phyloP scores from a whole-genome alignment of 192 early-diverging fungal genomes.

The Coemansia sp. region DNA sequence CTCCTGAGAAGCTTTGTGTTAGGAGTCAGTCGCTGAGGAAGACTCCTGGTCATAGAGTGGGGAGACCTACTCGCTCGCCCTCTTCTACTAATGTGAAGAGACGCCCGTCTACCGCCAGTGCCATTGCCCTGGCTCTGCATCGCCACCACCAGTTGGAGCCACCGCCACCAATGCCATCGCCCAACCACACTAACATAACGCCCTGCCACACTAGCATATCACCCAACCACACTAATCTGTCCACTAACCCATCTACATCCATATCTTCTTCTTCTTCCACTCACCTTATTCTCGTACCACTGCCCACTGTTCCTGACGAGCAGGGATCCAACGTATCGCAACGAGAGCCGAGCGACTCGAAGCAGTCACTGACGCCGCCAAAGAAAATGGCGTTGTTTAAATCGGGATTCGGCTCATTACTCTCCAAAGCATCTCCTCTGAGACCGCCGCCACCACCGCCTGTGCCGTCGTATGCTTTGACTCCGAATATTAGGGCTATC shows the following conservation, averaged over 20 bases:
- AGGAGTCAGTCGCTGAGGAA: not conserved
- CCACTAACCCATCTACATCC: too few species aligned
- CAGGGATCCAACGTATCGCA: too few species aligned
- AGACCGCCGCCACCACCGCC: not conserved
- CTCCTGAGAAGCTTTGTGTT: not conserved
- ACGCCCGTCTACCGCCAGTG: not conserved
- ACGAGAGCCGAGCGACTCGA: not conserved
- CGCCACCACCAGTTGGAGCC: not conserved
- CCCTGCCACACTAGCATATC: too few species aligned
- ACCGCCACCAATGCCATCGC: not conserved
- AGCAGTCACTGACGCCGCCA: not conserved
- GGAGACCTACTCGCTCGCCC: too few species aligned
- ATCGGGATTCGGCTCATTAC: slow-evolving; percentile 33
- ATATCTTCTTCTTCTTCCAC: too few species aligned
- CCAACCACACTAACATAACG: too few species aligned
- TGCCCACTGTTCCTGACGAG: too few species aligned
- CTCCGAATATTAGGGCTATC: not conserved
- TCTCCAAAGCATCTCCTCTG: slow-evolving; percentile 4
- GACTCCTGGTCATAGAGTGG: too few species aligned
- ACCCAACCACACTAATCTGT: too few species aligned
- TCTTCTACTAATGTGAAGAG: not conserved
- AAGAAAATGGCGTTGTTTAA: slow-evolving; percentile 27
- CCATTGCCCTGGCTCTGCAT: not conserved
- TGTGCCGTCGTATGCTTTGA: not conserved
- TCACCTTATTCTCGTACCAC: not conserved